Conservation (phyloP, 768 basidiomycete species). For the Tephrocybe sp. region DNA sequence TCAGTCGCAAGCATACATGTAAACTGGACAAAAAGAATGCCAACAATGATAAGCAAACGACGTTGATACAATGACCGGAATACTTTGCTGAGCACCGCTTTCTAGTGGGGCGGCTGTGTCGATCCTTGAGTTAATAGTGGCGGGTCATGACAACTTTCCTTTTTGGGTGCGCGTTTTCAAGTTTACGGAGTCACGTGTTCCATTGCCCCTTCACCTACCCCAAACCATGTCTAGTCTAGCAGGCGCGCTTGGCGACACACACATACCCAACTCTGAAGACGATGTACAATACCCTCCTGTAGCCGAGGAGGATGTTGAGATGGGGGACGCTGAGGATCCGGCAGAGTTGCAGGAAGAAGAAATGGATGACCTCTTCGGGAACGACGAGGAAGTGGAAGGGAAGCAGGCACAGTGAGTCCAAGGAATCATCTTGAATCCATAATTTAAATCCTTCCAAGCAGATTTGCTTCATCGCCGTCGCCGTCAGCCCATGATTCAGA, state of each 20-base stretch:
- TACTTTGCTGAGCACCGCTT: constrained; percentile 2
- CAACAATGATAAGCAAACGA: constrained; percentile 16
- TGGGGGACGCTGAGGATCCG: constrained; percentile 32
- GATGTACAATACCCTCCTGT: constrained; percentile 8
- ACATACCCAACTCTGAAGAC: constrained; percentile 12
- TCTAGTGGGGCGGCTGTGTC: constrained; percentile 13
- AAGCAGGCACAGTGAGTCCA: constrained; percentile 51
- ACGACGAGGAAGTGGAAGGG: constrained; percentile 53
- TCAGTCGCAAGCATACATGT: constrained; percentile 4
- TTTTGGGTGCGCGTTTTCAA: not conserved
- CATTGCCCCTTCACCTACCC: not conserved
- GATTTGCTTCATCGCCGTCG: constrained; percentile 41
- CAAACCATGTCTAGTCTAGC: constrained; percentile 58
- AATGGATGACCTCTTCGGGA: constrained; percentile 82
- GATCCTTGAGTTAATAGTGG: not conserved
- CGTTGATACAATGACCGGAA: constrained; percentile 6
- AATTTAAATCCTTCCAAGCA: constrained; percentile 8
- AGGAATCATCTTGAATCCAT: not conserved
- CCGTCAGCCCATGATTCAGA: constrained; percentile 64
- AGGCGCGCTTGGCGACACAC: constrained; percentile 48
- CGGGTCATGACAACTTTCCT: constrained; percentile 1
- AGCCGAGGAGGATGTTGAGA: constrained; percentile 39
- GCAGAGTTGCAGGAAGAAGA: constrained; percentile 34
- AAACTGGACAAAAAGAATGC: constrained; percentile 2
- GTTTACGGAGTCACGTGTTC: constrained; percentile 4